Evolutionary conservation across 164 flowering plant species (phyloP).

Genomic region (Paratinospora sagittata): DNA sequence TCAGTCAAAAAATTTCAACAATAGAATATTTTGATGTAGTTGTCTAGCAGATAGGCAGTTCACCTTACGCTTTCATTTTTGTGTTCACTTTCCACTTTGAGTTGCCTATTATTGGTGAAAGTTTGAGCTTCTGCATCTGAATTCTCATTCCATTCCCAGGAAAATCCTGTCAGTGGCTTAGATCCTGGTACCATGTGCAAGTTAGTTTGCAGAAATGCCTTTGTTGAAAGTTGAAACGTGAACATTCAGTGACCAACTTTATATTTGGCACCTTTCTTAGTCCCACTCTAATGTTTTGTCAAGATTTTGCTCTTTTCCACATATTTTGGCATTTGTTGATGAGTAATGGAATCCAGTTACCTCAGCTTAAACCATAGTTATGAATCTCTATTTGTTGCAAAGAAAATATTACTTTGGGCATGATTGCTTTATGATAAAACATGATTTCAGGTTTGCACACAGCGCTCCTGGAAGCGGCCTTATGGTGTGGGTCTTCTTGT

Average conservation of each 20-base stretch:
- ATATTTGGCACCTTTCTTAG: too few species aligned
- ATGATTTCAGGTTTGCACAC: constrained; percentile 72
- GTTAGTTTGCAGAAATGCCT: neutral
- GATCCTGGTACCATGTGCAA: neutral
- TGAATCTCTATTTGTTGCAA: neutral
- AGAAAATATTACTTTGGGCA: neutral
- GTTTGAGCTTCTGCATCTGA: neutral
- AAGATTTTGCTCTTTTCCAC: too few species aligned
- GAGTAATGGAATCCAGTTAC: neutral
- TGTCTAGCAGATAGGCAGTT: too few species aligned
- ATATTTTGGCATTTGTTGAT: neutral
- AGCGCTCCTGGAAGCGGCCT: constrained; percentile 92
- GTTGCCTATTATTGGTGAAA: neutral
- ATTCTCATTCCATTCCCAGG: neutral
- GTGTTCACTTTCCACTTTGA: neutral
- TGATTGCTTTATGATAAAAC: neutral
- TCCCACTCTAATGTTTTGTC: neutral
- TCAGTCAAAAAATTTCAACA: too few species aligned
- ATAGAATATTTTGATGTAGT: too few species aligned
- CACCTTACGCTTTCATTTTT: neutral
- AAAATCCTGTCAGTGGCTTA: neutral
- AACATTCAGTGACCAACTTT: neutral
- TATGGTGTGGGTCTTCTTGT: constrained; percentile 93
- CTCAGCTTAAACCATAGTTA: neutral
- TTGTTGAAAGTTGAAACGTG: neutral